Percentiles rank a stretch among this genome's conserved stretches.
phyloP scores from a whole-genome alignment of 2,329 filamentous ascomycete species.

The Neopestalotiopsis sp. region DNA sequence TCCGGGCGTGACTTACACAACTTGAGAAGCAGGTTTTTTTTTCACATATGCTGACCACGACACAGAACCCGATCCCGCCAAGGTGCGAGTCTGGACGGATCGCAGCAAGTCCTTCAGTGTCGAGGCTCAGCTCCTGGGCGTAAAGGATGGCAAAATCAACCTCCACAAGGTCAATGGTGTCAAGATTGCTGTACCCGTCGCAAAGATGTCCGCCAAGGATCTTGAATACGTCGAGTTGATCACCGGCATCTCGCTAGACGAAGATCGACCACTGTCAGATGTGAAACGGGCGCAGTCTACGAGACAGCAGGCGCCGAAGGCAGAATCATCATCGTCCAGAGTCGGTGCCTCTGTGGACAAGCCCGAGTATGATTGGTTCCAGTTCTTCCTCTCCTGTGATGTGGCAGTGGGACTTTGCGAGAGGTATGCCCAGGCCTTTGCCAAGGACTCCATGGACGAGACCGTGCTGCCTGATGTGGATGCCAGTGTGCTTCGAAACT shows the following conservation, averaged over 20 bases:
- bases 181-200: conserved; percentile 94
- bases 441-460: conserved; percentile 94
- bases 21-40: not conserved
- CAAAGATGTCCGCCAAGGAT: conserved; percentile 95
- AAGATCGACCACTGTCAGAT: conserved; percentile 91
- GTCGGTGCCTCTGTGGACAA: conserved; percentile 72
- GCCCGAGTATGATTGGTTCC: conserved; percentile 96
- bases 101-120: conserved; percentile 95
- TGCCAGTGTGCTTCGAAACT: conserved; percentile 77
- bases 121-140: conserved; percentile 92
- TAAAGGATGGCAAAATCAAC: conserved; percentile 96
- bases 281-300: conserved; percentile 65
- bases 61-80: conserved; percentile 79
- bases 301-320: conserved; percentile 33
- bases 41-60: not conserved
- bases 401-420: conserved; percentile 93
- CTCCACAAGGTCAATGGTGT: conserved; percentile 97
- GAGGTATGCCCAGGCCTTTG: conserved; percentile 88
- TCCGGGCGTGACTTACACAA: not conserved
- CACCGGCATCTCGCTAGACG: conserved; percentile 89
- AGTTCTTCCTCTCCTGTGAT: conserved; percentile 94
- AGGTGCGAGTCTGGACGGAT: conserved; percentile 93
- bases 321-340: conserved; percentile 38
- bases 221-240: conserved; percentile 90
- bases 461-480: conserved; percentile 90